phyloP scores from a whole-genome alignment of 2,329 filamentous ascomycete species.

The Immersiporthe knoxdaviesiana region DNA sequence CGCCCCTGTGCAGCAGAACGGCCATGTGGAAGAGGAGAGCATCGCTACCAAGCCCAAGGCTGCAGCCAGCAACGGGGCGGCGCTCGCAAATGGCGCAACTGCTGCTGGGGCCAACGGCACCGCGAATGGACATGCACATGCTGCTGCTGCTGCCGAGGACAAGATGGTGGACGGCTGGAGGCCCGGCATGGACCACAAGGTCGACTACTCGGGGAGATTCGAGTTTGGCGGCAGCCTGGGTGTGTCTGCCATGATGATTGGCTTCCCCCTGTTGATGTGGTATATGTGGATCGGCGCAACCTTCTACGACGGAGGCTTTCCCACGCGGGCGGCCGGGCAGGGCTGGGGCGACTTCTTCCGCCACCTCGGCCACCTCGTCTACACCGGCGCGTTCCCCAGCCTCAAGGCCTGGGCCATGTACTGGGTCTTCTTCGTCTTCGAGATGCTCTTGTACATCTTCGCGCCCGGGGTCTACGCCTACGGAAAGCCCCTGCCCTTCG shows the following conservation, averaged over 20 bases:
- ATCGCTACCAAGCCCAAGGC: not conserved
- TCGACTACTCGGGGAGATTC: conserved; percentile 65
- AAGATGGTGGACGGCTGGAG: conserved; percentile 59
- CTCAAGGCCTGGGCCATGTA: conserved; percentile 88
- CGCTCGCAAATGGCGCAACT: conserved; percentile 30
- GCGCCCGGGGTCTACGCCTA: conserved; percentile 87
- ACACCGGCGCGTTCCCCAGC: conserved; percentile 83
- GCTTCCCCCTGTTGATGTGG: conserved; percentile 95
- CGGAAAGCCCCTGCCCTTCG: conserved; percentile 84
- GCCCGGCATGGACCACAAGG: conserved; percentile 62
- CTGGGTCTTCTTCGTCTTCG: conserved; percentile 88
- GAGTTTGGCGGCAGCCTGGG: conserved; percentile 92
- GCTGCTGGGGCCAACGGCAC: conserved; percentile 34
- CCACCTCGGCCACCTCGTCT: conserved; percentile 73
- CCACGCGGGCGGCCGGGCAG: conserved; percentile 67
- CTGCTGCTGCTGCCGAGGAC: conserved; percentile 36
- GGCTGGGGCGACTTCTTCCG: conserved; percentile 70
- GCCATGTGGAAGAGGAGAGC: conserved; percentile 3
- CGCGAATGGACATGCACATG: conserved; percentile 41
- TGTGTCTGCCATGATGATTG: conserved; percentile 81
- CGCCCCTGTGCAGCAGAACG: not conserved
- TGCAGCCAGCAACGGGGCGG: conserved; percentile 31
- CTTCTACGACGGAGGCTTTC: conserved; percentile 86
- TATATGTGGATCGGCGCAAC: conserved; percentile 98
- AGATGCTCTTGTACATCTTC: conserved; percentile 79